Conservation (phyloP, 441 rosid genomes). For the Pelargonium cotyledonis region DNA sequence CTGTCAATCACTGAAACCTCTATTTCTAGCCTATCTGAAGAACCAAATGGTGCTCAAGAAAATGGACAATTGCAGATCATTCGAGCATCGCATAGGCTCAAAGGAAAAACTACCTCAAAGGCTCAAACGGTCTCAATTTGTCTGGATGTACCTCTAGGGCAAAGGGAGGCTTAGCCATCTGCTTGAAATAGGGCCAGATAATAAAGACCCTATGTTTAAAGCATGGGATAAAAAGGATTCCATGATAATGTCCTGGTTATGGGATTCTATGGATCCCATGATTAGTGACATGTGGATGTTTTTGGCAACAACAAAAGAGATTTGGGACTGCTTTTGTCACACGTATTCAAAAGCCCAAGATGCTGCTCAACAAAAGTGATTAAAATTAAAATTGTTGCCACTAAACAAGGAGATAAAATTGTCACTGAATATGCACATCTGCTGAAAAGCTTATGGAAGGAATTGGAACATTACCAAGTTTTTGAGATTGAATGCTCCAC, state of each 20-base stretch:
- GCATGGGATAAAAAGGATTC: constrained; percentile 7
- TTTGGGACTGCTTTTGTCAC: background rate
- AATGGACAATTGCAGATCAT: background rate
- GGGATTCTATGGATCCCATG: constrained; percentile 6
- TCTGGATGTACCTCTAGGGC: background rate
- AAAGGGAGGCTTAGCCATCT: constrained; percentile 4
- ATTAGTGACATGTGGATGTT: background rate
- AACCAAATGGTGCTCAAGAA: too few relatives aligned
- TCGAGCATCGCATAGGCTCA: background rate
- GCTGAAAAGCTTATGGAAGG: too few relatives aligned
- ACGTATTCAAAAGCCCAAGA: background rate
- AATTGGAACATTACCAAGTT: too few relatives aligned
- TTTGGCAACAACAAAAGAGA: background rate
- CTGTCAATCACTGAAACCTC: background rate
- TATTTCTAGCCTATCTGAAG: background rate
- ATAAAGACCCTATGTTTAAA: background rate
- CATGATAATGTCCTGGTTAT: constrained; percentile 4
- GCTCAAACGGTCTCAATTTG: constrained; percentile 1
- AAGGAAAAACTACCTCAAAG: background rate
- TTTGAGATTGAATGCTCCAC: too few relatives aligned
- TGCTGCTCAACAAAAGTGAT: too few relatives aligned
- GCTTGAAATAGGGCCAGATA: background rate
- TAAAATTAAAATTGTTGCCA: too few relatives aligned
- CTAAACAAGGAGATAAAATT: too few relatives aligned
- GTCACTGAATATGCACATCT: too few relatives aligned